Percentiles rank a stretch among this genome's conserved stretches.
phyloP scores from a whole-genome alignment of 129 eudicot species.

The Tagetes patula region DNA sequence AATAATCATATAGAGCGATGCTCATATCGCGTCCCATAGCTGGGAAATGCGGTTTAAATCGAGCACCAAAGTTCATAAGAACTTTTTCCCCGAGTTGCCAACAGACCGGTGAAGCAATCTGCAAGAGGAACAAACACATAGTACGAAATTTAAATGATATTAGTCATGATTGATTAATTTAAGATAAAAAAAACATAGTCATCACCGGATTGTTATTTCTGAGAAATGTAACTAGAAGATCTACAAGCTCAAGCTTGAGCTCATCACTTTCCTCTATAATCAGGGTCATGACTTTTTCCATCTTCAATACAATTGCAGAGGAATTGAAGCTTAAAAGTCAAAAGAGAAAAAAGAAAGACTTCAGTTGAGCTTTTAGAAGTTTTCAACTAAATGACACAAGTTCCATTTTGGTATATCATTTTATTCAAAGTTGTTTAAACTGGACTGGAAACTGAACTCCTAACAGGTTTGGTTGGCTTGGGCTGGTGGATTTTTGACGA shows the following conservation, averaged over 20 bases:
- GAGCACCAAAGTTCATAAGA: slow-evolving; percentile 29
- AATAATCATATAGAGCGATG: slow-evolving; percentile 33
- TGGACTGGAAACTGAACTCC: too few species aligned
- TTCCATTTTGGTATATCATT: neutral
- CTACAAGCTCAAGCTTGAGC: slow-evolving; percentile 36
- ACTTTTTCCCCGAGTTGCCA: slow-evolving; percentile 48
- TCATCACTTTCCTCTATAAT: slow-evolving; percentile 40
- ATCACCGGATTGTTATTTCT: slow-evolving; percentile 40
- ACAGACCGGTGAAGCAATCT: slow-evolving; percentile 37
- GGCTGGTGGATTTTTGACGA: too few species aligned
- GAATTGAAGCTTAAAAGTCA: slow-evolving; percentile 29
- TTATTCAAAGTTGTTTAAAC: neutral
- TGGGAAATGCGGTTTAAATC: slow-evolving; percentile 25
- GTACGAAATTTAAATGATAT: neutral
- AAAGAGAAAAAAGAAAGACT: neutral
- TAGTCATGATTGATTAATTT: neutral
- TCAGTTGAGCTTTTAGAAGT: neutral
- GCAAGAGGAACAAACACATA: slow-evolving; percentile 6
- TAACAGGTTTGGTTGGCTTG: too few species aligned
- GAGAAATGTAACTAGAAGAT: slow-evolving; percentile 30
- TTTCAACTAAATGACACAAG: neutral
- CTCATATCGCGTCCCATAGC: slow-evolving; percentile 29
- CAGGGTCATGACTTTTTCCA: slow-evolving; percentile 46
- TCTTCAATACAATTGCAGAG: slow-evolving; percentile 28
- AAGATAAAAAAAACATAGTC: neutral